These are phyloP conservation scores for Sesbania bispinosa DNA, from an alignment of 306 rosid genomes.

Conservation along the genomic window DNA sequence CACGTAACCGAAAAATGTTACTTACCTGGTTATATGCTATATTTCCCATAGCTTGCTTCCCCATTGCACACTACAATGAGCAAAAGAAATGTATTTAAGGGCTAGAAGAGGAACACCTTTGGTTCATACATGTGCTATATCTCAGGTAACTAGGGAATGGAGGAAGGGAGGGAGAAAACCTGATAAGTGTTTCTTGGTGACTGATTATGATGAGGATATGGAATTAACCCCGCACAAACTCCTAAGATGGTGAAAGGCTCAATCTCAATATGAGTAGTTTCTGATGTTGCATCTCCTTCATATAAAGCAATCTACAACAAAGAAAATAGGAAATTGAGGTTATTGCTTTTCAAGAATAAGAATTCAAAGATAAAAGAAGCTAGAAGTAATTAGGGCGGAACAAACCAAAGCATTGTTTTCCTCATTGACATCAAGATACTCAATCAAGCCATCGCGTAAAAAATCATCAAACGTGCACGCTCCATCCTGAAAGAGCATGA, in stretches of 20 bases:
- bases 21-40: constrained; percentile 89
- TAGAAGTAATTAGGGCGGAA: constrained; percentile 20
- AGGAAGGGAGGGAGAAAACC: constrained; percentile 34
- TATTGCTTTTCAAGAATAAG: neutral
- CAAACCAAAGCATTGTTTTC: constrained; percentile 93
- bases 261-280: constrained; percentile 83
- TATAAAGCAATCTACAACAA: constrained; percentile 76
- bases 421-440: constrained; percentile 96
- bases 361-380: constrained; percentile 9
- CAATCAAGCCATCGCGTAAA: constrained; percentile 81
- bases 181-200: constrained; percentile 98
- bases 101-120: neutral
- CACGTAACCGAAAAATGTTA: constrained; percentile 10
- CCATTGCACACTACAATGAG: constrained; percentile 81
- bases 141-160: neutral
- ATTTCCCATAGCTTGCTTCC: constrained; percentile 99
- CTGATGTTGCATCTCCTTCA: constrained; percentile 66
- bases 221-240: constrained; percentile 87
- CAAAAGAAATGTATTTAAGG: constrained; percentile 22
- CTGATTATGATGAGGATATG: constrained; percentile 98
- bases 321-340: constrained; percentile 6
- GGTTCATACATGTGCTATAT: neutral
- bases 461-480: constrained; percentile 78
- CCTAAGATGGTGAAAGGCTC: constrained; percentile 95
- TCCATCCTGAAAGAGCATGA: constrained; percentile 65